Evolutionary conservation across 345 rosid species (phyloP).

Genomic region (Eucalyptus cloeziana): DNA sequence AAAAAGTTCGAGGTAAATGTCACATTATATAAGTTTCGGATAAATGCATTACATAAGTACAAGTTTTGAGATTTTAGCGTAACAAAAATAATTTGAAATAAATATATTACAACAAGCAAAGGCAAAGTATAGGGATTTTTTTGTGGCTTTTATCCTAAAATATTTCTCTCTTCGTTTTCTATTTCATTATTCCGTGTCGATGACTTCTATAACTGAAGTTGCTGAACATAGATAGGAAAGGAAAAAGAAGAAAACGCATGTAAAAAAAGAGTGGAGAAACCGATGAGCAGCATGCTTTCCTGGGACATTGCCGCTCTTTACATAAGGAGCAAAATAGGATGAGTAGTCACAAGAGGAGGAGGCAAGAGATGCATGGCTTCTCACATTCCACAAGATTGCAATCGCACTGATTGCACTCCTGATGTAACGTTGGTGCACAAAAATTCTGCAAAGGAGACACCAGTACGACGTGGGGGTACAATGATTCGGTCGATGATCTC

Average conservation of each 20-base stretch:
- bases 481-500: background rate
- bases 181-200: background rate
- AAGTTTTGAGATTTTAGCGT: accelerated
- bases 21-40: too few relatives aligned
- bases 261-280: background rate
- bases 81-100: accelerated
- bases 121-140: too few relatives aligned
- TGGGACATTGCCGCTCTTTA: background rate
- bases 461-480: background rate
- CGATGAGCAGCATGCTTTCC: background rate
- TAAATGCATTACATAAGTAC: too few relatives aligned
- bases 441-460: background rate
- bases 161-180: background rate
- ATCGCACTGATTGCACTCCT: background rate
- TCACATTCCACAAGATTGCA: background rate
- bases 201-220: background rate
- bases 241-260: background rate
- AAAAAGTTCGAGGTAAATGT: too few relatives aligned
- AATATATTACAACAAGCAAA: too few relatives aligned
- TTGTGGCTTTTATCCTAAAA: accelerated
- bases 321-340: background rate
- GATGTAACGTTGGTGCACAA: background rate
- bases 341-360: background rate
- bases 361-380: background rate
- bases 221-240: background rate